Conservation (phyloP, 306 rosid species). For the Acacia acuminata region DNA sequence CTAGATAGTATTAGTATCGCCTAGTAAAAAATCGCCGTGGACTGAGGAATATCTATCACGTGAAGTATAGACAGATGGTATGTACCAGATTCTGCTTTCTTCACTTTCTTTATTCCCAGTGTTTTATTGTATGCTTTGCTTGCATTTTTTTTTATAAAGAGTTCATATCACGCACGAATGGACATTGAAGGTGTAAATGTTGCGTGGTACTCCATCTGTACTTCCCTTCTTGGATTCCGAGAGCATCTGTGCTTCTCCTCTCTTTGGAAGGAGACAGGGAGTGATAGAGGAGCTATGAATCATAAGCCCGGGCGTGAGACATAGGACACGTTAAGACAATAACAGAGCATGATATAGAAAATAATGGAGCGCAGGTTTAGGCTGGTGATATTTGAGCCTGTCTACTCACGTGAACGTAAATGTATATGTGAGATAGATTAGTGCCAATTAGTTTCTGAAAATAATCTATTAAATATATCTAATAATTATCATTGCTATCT, state of each 20-base stretch:
- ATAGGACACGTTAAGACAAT: background rate
- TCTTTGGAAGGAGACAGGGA: background rate
- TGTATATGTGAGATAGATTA: background rate
- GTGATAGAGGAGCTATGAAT: background rate
- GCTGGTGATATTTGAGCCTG: background rate
- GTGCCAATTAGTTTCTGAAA: background rate
- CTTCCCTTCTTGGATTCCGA: background rate
- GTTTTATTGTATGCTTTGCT: background rate
- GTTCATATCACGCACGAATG: background rate
- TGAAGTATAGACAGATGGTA: slow-evolving; percentile 2
- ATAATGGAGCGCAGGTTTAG: background rate
- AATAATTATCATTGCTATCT: background rate
- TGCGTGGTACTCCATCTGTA: background rate
- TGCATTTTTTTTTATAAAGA: background rate
- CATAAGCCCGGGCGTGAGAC: background rate
- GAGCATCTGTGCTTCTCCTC: background rate
- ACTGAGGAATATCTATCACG: background rate
- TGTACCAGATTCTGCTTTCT: background rate
- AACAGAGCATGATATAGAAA: background rate
- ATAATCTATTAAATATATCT: background rate
- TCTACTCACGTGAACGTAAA: background rate
- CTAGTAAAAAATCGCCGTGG: background rate
- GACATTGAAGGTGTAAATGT: background rate
- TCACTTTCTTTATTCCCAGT: background rate
- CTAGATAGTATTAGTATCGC: background rate